These are phyloP conservation scores for Artemisia tridentata DNA, from an alignment of 129 eudicot genomes.

Conservation along the genomic window DNA sequence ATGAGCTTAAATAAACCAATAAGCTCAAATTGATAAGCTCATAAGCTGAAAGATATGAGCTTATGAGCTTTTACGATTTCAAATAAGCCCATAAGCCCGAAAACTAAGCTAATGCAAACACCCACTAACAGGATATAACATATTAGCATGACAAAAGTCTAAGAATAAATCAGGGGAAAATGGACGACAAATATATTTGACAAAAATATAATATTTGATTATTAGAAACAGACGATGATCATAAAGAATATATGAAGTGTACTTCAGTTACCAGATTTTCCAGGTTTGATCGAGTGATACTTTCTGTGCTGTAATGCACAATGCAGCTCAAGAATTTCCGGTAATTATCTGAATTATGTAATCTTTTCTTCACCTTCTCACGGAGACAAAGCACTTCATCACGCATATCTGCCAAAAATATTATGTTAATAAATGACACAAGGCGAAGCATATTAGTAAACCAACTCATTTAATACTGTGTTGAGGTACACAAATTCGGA, in stretches of 20 bases:
- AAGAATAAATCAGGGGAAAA: background rate
- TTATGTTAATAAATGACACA: background rate
- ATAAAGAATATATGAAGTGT: constrained; percentile 19
- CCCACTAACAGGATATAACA: no score
- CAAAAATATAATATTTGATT: background rate
- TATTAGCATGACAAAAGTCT: no score
- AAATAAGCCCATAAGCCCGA: no score
- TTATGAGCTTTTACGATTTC: no score
- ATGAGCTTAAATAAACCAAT: no score
- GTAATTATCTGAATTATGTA: constrained; percentile 48
- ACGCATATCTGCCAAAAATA: constrained; percentile 46
- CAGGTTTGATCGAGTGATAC: constrained; percentile 53
- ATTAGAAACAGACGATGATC: background rate
- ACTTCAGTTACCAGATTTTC: constrained; percentile 48
- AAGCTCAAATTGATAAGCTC: no score
- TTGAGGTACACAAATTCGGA: constrained; percentile 6
- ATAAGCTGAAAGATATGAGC: no score
- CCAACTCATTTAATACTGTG: background rate
- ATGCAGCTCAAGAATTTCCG: constrained; percentile 62
- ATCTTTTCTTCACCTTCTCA: constrained; percentile 65
- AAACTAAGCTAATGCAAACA: no score
- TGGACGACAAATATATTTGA: background rate
- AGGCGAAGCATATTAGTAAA: background rate
- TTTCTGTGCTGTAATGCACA: constrained; percentile 48
- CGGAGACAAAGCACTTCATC: constrained; percentile 50